Base-by-base conservation (phyloP, 1,284 basidiomycete species). In the Malassezia pachydermatis region DNA sequence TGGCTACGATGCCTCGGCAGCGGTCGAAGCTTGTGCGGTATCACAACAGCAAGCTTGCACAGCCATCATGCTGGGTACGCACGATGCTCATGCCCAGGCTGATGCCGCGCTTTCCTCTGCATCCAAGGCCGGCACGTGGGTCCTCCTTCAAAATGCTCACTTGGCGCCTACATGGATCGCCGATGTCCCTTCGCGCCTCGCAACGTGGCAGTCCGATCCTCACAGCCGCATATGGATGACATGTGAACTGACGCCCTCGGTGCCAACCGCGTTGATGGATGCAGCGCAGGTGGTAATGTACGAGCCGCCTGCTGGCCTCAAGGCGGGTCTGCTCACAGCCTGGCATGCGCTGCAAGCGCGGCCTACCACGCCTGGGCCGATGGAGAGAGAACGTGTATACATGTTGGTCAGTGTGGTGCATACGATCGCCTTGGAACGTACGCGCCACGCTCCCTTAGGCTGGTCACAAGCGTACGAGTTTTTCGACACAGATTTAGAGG, bases 131-230 rank as follows among this genome's bases (percentile, higher is more conserved):
- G 69, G 67, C 41, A 48, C 58, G 11, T 71, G 69, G 69, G 66
- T 71, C 2, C 53, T 71, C 35, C 55, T 71, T 36, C 67, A 70
- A 55, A 71, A 71, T 20, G 69, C 65, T 14, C 69, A 71, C 39
- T 56, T 71, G 2, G 67, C 67, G 3, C 63, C 64, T 4, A 51
- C 58, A 14, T 71, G 67, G 67, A 51, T 71, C 9, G 62, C 62
- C 19, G 58, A 65, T 45, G 59, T 70, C 25, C 66, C 67, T 30
- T 63, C 70, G 54, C 67, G 68, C 50, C 54, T 71, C 41, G 55
- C 58, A 14, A 51, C 58, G 23, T 54, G 65, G n/a, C 62, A 60
- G 16, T 55, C 65, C 7, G 58, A 67, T 40, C 57, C 58, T 41
- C 56, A 59, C 40, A 67, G 66, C 56, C 62, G 69, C 11, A 55